Base-by-base conservation (phyloP, 2,329 filamentous ascomycete genomes). In the Arthrobotrys musiformis region DNA sequence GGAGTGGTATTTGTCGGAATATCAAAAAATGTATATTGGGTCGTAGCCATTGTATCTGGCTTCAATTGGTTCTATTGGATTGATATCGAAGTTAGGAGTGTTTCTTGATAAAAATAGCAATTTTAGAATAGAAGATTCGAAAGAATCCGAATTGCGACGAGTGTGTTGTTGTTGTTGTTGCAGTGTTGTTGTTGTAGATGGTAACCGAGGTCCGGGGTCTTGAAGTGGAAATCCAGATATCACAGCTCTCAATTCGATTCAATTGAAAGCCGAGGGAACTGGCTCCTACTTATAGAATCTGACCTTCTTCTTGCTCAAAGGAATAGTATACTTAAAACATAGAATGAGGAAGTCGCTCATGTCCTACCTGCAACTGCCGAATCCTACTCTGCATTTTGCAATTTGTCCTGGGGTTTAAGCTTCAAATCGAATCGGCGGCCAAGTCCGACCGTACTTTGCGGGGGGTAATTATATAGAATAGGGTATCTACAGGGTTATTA, bases 101-200 rank as follows among this genome's bases (percentile, higher is more conserved):
- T 24, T 11, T 35, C n/a, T n/a, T n/a, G n/a, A n/a, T n/a, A n/a
- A 9, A 64, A 35, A 26, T 37, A 11, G 30, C 30, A 35, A 6
- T 26, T 9, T 33, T 33, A 17, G 44, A 52, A 48, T 28, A 50
- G 52, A 58, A n/a, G n/a, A 24, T 44, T 33, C 15, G 11, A 44
- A 63, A 11, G 35, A 56, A 66, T 77, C 33, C 48, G 62, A 66
- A 42, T 19, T n/a, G 58, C 58, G 68, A 63, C 58, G 17, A n/a
- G 40, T 77, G 73, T 70, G 73, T 77, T 77, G 73, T 61, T 24
- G 40, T 7, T 70, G 73, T 77, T 77, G 73, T 61, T 24, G 40
- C n/a, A 42, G 11, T 13, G 35, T 48, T 26, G 35, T 48, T 26
- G 73, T 77, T 77, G 73, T 69, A 77, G 33, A 30, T 50, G 11